Conservation (phyloP, 2,329 filamentous ascomycete species). For the Fulvia fulva region DNA sequence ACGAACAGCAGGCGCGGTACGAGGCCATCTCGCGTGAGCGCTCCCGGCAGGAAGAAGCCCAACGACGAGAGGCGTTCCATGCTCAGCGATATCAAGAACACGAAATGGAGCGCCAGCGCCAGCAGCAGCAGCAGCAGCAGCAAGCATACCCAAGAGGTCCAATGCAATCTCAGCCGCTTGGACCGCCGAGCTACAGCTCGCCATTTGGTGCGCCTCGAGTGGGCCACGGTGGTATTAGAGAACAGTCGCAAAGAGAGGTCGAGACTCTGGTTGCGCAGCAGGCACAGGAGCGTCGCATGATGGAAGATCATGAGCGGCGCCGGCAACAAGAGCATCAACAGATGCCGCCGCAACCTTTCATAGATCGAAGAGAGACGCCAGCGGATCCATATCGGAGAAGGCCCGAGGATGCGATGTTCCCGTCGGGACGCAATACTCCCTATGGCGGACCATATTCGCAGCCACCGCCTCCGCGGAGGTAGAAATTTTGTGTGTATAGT, state of each 20-base stretch:
- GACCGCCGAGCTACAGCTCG: constrained; percentile 1
- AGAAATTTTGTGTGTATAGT: not conserved
- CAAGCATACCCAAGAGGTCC: constrained; percentile 3
- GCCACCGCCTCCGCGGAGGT: constrained; percentile 4
- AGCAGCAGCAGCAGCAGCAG: constrained; percentile 17
- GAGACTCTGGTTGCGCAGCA: constrained; percentile 12
- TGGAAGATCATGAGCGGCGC: constrained; percentile 18
- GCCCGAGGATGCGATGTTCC: constrained; percentile 1
- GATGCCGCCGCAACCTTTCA: constrained; percentile 6
- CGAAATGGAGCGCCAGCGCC: constrained; percentile 19
- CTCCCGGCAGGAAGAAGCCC: not conserved
- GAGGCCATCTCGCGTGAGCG: constrained; percentile 7
- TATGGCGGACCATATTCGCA: constrained; percentile 3
- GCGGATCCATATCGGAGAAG: constrained; percentile 9
- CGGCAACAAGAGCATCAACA: constrained; percentile 11
- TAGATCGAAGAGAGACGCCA: constrained; percentile 9
- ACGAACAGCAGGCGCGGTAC: constrained; percentile 5
- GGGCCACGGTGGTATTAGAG: constrained; percentile 15
- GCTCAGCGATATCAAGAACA: constrained; percentile 16
- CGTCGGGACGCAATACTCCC: constrained; percentile 2
- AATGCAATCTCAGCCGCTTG: constrained; percentile 2
- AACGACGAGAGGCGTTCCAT: constrained; percentile 5
- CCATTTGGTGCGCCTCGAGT: not conserved
- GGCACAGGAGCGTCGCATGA: constrained; percentile 12
- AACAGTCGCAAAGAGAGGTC: constrained; percentile 24